Conservation (phyloP, 768 basidiomycete species). For the Trametes cubensis region DNA sequence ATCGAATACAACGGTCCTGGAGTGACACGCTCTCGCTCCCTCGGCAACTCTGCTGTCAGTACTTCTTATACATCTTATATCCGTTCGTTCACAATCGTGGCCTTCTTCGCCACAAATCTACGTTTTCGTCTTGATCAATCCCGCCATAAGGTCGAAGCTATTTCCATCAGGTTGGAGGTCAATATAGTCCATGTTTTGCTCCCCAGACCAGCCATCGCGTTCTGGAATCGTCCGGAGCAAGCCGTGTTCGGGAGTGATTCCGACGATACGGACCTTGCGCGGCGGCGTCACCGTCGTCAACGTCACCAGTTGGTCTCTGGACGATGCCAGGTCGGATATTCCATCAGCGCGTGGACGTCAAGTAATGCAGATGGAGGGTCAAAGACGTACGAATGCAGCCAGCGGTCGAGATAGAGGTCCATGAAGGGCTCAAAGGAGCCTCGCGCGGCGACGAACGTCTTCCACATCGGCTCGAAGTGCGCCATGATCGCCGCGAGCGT, state of each 20-base stretch:
- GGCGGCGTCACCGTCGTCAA: constrained; percentile 77
- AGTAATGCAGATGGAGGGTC: not conserved
- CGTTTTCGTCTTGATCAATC: constrained; percentile 68
- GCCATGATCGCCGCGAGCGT: constrained; percentile 75
- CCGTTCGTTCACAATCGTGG: too few species aligned
- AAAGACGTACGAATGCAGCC: constrained; percentile 87
- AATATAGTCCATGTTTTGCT: constrained; percentile 54
- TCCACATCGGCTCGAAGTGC: constrained; percentile 82
- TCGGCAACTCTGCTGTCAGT: too few species aligned
- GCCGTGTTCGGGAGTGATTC: constrained; percentile 88
- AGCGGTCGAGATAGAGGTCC: constrained; percentile 73
- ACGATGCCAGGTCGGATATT: not conserved
- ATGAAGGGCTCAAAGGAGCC: constrained; percentile 84
- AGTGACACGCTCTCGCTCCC: too few species aligned
- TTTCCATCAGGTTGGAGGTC: constrained; percentile 98
- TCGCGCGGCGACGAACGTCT: constrained; percentile 58
- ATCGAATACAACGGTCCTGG: too few species aligned
- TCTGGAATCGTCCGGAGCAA: constrained; percentile 80
- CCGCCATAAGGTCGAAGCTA: constrained; percentile 93
- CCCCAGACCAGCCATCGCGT: constrained; percentile 36
- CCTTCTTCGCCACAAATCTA: not conserved
- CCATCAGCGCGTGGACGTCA: not conserved
- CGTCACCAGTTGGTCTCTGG: constrained; percentile 83
- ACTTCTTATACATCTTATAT: too few species aligned
- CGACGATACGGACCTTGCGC: constrained; percentile 70